Evolutionary conservation across 345 rosid species (phyloP), one percentile per base, ranked within the genome.

Genomic region (Theobroma cacao): DNA sequence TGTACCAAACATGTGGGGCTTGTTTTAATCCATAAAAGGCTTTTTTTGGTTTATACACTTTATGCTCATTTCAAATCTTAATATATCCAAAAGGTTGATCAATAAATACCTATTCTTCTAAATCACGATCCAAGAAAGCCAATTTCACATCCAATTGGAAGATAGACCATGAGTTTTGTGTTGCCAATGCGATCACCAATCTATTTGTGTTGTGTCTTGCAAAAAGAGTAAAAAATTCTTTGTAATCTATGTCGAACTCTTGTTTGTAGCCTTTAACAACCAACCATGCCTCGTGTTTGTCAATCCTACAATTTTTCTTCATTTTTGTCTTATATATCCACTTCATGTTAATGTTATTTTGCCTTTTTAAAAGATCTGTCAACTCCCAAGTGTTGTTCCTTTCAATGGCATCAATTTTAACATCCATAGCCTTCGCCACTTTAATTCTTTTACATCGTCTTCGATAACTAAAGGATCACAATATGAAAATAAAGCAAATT

Each of bases 341-440:
- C 12, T 77, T 77, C 0, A 58, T 26, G 30, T 17, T 31, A 11
- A 75, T 61, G 1, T 38, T 66, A 5, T 76, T 76, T 3, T 38
- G 22, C 43, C 72, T 50, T 34, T 36, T 65, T 47, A 15, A 72
- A 14, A 76, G 70, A 11, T 76, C 40, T 13, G 0, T 14, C 22
- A 65, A 8, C 47, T 77, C 20, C 12, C 11, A 75, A 26, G 71
- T 76, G 1, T 76, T 2, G 8, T 76, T 76, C 5, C 6, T 63
- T 34, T 48, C 59, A 6, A 75, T 61, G 3, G 78, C 40, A 0
- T 3, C 30, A 17, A 75, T 75, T 45, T 75, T 60, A 18, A 18
- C 78, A 76, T 66, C 47, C 65, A 64, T 77, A 0, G 38, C 55
- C 8, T 75, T 75, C 8, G 18, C 48, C 63, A 62, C 38, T 62